Conservation (phyloP, 2,329 filamentous ascomycete genomes). For the Arthroderma sp. region DNA sequence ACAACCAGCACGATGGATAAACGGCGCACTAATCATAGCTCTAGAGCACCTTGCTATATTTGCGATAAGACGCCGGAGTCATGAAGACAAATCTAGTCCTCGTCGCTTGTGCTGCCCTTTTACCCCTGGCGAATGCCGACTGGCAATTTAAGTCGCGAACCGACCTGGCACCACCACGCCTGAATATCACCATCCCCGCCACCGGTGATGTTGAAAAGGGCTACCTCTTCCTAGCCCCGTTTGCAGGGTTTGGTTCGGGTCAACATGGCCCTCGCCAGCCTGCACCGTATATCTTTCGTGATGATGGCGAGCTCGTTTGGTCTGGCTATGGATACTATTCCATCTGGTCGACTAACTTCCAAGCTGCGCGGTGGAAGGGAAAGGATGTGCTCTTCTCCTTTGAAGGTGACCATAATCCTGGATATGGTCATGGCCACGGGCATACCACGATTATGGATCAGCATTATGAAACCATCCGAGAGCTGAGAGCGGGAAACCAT, state of each 20-base stretch:
- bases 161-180: conserved; percentile 34
- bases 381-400: conserved; percentile 42
- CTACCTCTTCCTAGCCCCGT: conserved; percentile 7
- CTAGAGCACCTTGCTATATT: conserved; percentile 7
- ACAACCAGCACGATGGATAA: background rate
- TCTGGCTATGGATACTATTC: conserved; percentile 42
- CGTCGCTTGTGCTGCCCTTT: conserved; percentile 8
- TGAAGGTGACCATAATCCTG: conserved; percentile 40
- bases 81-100: conserved; percentile 15
- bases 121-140: conserved; percentile 21
- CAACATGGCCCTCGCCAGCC: conserved; percentile 38
- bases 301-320: conserved; percentile 45
- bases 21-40: conserved; percentile 15
- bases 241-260: conserved; percentile 7
- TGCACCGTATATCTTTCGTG: conserved; percentile 43
- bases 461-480: conserved; percentile 42
- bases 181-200: conserved; percentile 19
- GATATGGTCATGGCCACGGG: conserved; percentile 42
- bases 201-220: conserved; percentile 7
- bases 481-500: conserved; percentile 40
- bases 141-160: conserved; percentile 37
- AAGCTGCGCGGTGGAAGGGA: conserved; percentile 37
- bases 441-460: conserved; percentile 41
- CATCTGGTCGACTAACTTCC: conserved; percentile 44
- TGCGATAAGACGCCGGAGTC: conserved; percentile 3